Evolutionary conservation across 2,329 filamentous ascomycete species (phyloP), one percentile per base, ranked within the genome.

Genomic region (Metarhizium anisopliae): DNA sequence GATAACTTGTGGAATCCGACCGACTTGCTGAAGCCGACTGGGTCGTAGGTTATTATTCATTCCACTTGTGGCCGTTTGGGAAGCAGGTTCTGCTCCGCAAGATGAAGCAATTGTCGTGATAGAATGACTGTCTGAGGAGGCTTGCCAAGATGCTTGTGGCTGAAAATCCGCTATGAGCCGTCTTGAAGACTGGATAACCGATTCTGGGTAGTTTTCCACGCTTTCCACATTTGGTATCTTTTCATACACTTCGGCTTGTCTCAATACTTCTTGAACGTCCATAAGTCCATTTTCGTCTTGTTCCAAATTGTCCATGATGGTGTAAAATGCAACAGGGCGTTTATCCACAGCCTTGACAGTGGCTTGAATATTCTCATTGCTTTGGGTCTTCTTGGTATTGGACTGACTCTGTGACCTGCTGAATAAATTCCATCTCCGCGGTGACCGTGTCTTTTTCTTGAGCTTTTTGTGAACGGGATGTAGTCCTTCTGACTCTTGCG

Each of bases 1-100:
- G 35, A 93, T 77, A 4, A 96, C 90, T 63, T 84, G 85, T 8
- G 92, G 92, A 53, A 96, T 96, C 16, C 92, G 83, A 8, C 91
- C 92, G 50, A 96, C 85, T 62, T 93, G 90, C 32, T 85, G 83
- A 18, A 95, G 74, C 55, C 91, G 81, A 65, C 83, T 89, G 6
- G 66, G 68, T 32, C 65, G 61, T 45, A n/a, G 5, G 14, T 8
- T 30, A 13, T 29, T 49, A 14, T 14, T 49, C 20, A 30, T 14
- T 20, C 20, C 11, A 59, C 61, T 30, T 58, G 52, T 40, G 18
- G 57, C n/a, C 55, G 30, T 43, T 50, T 59, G 30, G 53, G 25
- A 35, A 49, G 42, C 6, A 54, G 6, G 36, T 2, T 45, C 50
- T 18, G 25, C 52, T 6, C 42, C 52, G 10, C 52, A 45, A 25